Conservation (phyloP, 2,329 filamentous ascomycete species). For the Basipetospora chlamydospora region DNA sequence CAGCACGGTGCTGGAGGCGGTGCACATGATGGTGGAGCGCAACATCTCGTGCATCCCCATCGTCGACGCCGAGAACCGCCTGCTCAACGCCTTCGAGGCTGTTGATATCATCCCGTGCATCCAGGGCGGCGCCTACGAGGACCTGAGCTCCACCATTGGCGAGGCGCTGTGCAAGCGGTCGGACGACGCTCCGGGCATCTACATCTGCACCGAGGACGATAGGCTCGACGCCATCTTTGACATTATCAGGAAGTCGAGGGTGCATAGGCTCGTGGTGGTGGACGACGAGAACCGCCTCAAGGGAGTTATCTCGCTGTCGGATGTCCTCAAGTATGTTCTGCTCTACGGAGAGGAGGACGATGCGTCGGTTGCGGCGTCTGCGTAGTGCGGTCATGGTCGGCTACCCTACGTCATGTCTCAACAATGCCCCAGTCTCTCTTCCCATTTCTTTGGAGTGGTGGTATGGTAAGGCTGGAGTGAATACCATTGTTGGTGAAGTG, state of each 20-base stretch:
- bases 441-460: too few species aligned
- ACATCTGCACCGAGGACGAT: constrained; percentile 86
- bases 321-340: constrained; percentile 91
- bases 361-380: too few species aligned
- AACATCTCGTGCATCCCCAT: constrained; percentile 95
- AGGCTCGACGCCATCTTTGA: constrained; percentile 92
- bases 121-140: constrained; percentile 85
- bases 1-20: constrained; percentile 83
- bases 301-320: constrained; percentile 84
- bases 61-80: constrained; percentile 58
- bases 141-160: constrained; percentile 71
- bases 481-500: too few species aligned
- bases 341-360: constrained; percentile 53
- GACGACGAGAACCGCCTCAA: constrained; percentile 77
- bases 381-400: too few species aligned
- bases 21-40: constrained; percentile 80
- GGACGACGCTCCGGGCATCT: constrained; percentile 90
- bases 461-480: too few species aligned
- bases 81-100: constrained; percentile 94
- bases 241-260: constrained; percentile 85
- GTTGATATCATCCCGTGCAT: constrained; percentile 95
- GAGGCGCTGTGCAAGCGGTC: constrained; percentile 77
- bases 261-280: constrained; percentile 84
- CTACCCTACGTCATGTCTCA: too few species aligned
- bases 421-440: too few species aligned